These are phyloP conservation scores for Xylogone sp. DNA, from an alignment of 2,329 filamentous ascomycete species.

Conservation along the genomic window DNA sequence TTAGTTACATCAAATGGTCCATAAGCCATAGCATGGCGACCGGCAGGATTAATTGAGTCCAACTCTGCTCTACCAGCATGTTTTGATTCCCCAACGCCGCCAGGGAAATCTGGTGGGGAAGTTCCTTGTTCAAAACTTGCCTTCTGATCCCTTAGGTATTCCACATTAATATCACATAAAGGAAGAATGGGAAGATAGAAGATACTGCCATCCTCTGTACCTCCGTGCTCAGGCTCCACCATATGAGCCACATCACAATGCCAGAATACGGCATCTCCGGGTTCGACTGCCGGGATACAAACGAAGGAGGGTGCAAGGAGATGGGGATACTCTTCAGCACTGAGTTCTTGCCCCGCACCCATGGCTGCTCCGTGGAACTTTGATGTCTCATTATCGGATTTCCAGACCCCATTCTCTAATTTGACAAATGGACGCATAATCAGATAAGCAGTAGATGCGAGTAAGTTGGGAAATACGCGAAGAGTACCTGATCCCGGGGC, in stretches of 20 bases:
- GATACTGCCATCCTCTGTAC: conserved; percentile 70
- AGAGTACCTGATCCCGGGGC: conserved; percentile 72
- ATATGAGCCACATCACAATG: conserved; percentile 53
- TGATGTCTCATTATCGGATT: conserved; percentile 44
- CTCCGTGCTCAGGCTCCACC: conserved; percentile 72
- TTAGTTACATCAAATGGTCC: not conserved
- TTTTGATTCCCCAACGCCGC: conserved; percentile 61
- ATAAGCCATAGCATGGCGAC: not conserved
- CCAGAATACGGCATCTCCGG: conserved; percentile 65
- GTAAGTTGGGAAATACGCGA: conserved; percentile 71
- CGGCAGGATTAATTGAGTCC: not conserved
- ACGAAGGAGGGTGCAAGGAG: conserved; percentile 60
- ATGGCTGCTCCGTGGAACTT: conserved; percentile 66
- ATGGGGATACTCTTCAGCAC: conserved; percentile 55
- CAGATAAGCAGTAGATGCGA: conserved; percentile 70
- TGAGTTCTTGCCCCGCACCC: conserved; percentile 59
- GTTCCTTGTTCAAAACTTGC: conserved; percentile 65
- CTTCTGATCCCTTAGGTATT: conserved; percentile 66
- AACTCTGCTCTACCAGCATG: conserved; percentile 40
- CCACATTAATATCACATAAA: conserved; percentile 67
- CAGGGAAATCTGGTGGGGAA: conserved; percentile 66
- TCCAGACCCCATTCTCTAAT: conserved; percentile 36
- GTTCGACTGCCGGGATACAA: conserved; percentile 54
- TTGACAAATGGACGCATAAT: conserved; percentile 77
- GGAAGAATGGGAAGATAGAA: conserved; percentile 84